phyloP scores from a whole-genome alignment of 306 rosid species.

The Medicago arabica region DNA sequence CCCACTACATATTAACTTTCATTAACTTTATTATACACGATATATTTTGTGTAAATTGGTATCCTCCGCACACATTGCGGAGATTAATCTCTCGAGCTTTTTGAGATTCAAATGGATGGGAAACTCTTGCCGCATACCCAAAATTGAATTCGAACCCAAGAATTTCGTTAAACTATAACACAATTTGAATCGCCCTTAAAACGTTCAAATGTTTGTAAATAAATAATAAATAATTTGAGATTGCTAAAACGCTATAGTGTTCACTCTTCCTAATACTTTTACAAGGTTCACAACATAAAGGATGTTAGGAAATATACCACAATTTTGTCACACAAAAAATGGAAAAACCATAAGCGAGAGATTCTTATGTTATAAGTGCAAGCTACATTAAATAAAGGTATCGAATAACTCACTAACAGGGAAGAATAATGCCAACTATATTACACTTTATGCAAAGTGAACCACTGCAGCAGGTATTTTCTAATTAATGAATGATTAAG shows the following conservation, averaged over 20 bases:
- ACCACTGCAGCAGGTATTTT: not conserved
- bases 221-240: not conserved
- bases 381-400: slow-evolving; percentile 41
- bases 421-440: slow-evolving; percentile 44
- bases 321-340: too few species aligned
- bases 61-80: too few species aligned
- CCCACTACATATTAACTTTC: too few species aligned
- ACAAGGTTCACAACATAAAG: not conserved
- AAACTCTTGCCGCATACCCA: too few species aligned
- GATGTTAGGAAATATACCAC: not conserved
- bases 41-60: too few species aligned
- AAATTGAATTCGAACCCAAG: too few species aligned
- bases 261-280: not conserved
- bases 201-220: not conserved
- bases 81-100: too few species aligned
- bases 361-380: slow-evolving; percentile 38
- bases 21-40: too few species aligned
- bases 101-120: too few species aligned
- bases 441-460: slow-evolving; percentile 37
- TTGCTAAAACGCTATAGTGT: not conserved
- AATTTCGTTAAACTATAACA: too few species aligned
- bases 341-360: not conserved
- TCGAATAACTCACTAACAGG: slow-evolving; percentile 22
- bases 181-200: too few species aligned
- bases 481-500: too few species aligned